Percentiles rank a stretch among this genome's conserved stretches.
phyloP scores from a whole-genome alignment of 2,329 filamentous ascomycete genomes.

The Aspergillus sp. region DNA sequence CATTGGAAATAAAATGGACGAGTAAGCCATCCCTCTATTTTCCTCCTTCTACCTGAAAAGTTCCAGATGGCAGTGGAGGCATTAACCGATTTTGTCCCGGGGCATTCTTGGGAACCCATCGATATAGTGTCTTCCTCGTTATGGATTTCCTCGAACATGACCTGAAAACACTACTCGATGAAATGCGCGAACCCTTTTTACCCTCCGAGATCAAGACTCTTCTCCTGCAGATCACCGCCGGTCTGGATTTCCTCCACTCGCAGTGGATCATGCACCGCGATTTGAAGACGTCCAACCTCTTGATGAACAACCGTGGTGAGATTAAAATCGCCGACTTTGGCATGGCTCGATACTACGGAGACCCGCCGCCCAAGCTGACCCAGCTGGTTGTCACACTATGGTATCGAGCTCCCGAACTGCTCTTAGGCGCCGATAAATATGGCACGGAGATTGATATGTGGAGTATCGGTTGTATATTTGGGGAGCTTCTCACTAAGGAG shows the following conservation, averaged over 20 bases:
- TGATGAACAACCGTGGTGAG: constrained; percentile 90
- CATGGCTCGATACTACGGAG: constrained; percentile 86
- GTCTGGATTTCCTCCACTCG: constrained; percentile 78
- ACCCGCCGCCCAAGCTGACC: constrained; percentile 74
- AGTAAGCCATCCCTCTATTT: constrained; percentile 39
- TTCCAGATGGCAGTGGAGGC: constrained; percentile 23
- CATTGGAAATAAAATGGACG: constrained; percentile 60
- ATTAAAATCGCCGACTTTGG: constrained; percentile 98
- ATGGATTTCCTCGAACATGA: constrained; percentile 98
- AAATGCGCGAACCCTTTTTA: constrained; percentile 91
- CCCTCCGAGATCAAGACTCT: constrained; percentile 90
- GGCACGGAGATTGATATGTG: constrained; percentile 81
- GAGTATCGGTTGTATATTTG: constrained; percentile 95
- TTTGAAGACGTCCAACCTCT: constrained; percentile 87
- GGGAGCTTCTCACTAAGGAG: constrained; percentile 77
- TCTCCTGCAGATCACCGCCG: constrained; percentile 73
- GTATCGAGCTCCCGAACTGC: constrained; percentile 89
- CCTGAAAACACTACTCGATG: constrained; percentile 84
- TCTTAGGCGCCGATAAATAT: constrained; percentile 76
- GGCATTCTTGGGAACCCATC: constrained; percentile 8
- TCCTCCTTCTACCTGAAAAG: constrained; percentile 27
- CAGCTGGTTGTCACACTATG: constrained; percentile 94
- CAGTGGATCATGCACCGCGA: constrained; percentile 92
- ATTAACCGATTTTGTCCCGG: constrained; percentile 25
- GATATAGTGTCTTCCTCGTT: constrained; percentile 75